These are phyloP conservation scores for Mucor saturninus DNA, from an alignment of 371 early-diverging fungal genomes.

Conservation along the genomic window DNA sequence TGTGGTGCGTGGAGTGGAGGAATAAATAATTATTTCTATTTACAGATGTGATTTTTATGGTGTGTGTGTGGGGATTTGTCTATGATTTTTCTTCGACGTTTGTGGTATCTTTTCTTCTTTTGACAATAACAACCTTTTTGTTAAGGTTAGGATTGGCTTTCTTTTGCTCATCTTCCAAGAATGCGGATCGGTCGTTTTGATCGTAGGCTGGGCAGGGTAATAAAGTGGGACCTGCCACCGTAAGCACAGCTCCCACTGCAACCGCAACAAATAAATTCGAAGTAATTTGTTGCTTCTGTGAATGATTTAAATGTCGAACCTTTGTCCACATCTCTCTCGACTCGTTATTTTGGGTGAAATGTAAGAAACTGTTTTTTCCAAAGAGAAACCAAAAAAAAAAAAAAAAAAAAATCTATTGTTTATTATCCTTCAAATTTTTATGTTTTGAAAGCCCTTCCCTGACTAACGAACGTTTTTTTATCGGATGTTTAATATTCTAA, in stretches of 20 bases:
- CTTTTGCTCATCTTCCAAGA: conserved; percentile 43
- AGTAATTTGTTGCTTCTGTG: conserved; percentile 56
- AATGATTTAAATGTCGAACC: conserved; percentile 48
- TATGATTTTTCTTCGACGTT: background rate
- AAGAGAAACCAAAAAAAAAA: background rate
- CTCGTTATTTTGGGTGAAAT: background rate
- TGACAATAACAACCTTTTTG: conserved; percentile 40
- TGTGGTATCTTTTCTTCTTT: conserved; percentile 26
- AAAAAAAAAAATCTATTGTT: background rate
- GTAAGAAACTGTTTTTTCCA: conserved; percentile 9
- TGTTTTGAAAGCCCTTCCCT: conserved; percentile 3
- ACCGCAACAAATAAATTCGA: conserved; percentile 52
- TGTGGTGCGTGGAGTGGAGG: background rate
- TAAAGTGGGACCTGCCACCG: conserved; percentile 49
- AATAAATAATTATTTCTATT: conserved; percentile 1
- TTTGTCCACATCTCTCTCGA: conserved; percentile 27
- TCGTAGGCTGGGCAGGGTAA: conserved; percentile 60
- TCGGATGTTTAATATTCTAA: conserved; percentile 1
- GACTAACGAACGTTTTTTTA: background rate
- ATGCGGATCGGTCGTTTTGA: conserved; percentile 49
- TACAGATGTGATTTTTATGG: background rate
- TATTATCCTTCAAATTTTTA: background rate
- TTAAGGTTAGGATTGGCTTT: conserved; percentile 34
- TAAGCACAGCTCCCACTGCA: conserved; percentile 50
- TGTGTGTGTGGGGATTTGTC: background rate